Evolutionary conservation across 2,329 filamentous ascomycete genomes (phyloP), one percentile per base, ranked within the genome.

Genomic region (Corinectria fuckeliana): DNA sequence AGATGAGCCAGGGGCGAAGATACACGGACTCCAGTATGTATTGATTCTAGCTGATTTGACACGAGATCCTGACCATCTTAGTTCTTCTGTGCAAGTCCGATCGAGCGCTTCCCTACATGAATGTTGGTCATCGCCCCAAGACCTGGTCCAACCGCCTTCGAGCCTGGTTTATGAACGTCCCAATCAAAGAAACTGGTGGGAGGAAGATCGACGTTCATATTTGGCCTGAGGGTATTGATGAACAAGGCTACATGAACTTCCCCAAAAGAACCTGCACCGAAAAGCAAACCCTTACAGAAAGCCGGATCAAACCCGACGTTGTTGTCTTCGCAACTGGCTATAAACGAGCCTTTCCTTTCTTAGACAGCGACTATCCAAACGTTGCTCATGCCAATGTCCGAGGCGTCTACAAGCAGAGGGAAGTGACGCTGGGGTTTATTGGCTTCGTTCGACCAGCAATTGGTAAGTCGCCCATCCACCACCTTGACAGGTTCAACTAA

Each of bases 351-450:
- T 81, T 82, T 44, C 67, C 65, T 0, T 82, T 82, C 62, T 67
- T 82, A 8, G 65, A 71, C 13, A 60, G 66, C 1, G 65, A 65
- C 1, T 81, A 80, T 53, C 79, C 82, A 0, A 75, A 72, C 5
- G 78, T 82, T 6, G 71, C 79, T 47, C 79, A 85, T 45, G 72
- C 78, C 18, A 79, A 81, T 59, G 80, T 86, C 13, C 80, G 84
- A n/a, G 76, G 81, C 16, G 77, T 88, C 45, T 87, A 86, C 69
- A 74, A 72, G 23, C 54, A 67, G 3, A 70, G 69, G 3, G 75
- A 80, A 30, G 70, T 77, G 1, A 73, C 73, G 0, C 63, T 82
- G 0, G 79, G 74, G 3, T 83, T 79, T 62, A 79, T 83, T 48
- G 81, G 81, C 8, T 82, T 82, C 55, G 72, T 82, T 5, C 75